These are phyloP conservation scores for Tricholoma hemisulphureum DNA, from an alignment of 768 basidiomycete species.

Conservation along the genomic window DNA sequence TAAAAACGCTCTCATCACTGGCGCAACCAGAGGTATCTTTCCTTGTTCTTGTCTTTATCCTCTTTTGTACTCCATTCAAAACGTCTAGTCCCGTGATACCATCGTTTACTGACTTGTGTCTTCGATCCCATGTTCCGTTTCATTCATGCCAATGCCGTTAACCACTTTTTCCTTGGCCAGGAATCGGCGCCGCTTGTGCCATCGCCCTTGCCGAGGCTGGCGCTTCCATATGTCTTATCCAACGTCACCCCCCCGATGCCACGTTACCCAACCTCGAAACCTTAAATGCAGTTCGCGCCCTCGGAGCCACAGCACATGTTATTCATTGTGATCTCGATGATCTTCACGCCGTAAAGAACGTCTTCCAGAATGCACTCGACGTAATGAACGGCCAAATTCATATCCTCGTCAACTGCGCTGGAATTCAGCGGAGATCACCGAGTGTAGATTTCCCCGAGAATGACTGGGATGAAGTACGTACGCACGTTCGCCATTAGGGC, in stretches of 20 bases:
- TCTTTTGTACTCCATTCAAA: neutral
- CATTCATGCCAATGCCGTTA: too few relatives aligned
- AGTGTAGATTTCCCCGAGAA: constrained; percentile 61
- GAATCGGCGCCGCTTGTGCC: constrained; percentile 52
- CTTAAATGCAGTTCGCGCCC: constrained; percentile 31
- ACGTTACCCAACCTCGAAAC: constrained; percentile 28
- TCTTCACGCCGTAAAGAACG: constrained; percentile 37
- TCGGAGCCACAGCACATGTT: constrained; percentile 29
- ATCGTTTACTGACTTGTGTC: too few relatives aligned
- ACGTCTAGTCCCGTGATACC: constrained; percentile 4
- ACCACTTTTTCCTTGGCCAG: constrained; percentile 18
- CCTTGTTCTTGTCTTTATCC: constrained; percentile 3
- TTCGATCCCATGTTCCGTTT: too few relatives aligned
- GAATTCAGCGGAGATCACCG: constrained; percentile 57
- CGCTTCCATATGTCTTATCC: constrained; percentile 45
- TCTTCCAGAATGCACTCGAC: constrained; percentile 43
- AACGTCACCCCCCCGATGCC: constrained; percentile 28
- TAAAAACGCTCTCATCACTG: constrained; percentile 75
- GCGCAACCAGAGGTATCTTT: constrained; percentile 65
- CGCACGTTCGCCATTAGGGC: constrained; percentile 3
- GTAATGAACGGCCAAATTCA: constrained; percentile 44
- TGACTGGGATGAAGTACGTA: constrained; percentile 66
- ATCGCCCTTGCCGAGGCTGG: constrained; percentile 50
- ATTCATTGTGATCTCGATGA: constrained; percentile 44
- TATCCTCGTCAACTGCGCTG: constrained; percentile 71